These are phyloP conservation scores for Lagenidium giganteum DNA, from an alignment of 352 stramenopile genomes.

Conservation along the genomic window DNA sequence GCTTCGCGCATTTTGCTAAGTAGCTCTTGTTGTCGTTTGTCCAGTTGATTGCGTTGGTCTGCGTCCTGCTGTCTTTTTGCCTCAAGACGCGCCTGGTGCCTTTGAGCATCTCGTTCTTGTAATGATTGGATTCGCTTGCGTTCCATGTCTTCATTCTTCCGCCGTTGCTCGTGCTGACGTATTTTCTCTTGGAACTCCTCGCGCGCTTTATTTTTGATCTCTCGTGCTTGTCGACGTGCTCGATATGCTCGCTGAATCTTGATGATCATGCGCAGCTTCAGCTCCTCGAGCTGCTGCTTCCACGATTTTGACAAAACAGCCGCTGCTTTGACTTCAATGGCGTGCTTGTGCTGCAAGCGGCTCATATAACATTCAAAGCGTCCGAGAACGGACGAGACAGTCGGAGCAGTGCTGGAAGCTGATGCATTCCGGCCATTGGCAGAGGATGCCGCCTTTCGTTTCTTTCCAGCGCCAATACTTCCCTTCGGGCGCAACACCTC, in stretches of 20 bases:
- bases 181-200: conserved; percentile 48
- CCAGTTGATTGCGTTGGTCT: conserved; percentile 22
- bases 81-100: conserved; percentile 51
- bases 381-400: conserved; percentile 34
- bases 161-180: conserved; percentile 36
- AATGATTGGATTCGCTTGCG: conserved; percentile 46
- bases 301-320: conserved; percentile 46
- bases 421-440: too few relatives aligned
- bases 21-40: conserved; percentile 41
- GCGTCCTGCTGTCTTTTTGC: conserved; percentile 46
- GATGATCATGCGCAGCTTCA: conserved; percentile 60
- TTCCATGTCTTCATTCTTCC: conserved; percentile 49
- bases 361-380: conserved; percentile 52
- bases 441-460: too few relatives aligned
- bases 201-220: conserved; percentile 39
- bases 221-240: conserved; percentile 24
- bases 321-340: conserved; percentile 54
- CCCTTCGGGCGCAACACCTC: conserved; percentile 23
- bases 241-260: conserved; percentile 72
- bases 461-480: too few relatives aligned
- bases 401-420: too few relatives aligned
- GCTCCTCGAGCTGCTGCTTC: conserved; percentile 68
- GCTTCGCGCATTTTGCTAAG: conserved; percentile 41
- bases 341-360: conserved; percentile 45
- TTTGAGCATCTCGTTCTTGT: conserved; percentile 47